Evolutionary conservation across 2,329 filamentous ascomycete species (phyloP).

Genomic region (Microdochium bolleyi): DNA sequence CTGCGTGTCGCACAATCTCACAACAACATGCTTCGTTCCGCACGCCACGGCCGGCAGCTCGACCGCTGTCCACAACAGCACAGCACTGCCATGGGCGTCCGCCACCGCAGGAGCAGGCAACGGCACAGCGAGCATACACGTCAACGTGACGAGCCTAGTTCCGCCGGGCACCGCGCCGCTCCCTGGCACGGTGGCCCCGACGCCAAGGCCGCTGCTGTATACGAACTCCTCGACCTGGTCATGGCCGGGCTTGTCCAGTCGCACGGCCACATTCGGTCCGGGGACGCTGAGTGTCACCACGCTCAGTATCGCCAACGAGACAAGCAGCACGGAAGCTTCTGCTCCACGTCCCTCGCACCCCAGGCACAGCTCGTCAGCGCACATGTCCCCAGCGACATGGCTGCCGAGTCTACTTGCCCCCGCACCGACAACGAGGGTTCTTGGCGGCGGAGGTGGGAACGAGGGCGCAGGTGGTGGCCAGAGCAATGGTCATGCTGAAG

Average conservation of each 20-base stretch:
- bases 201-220: not conserved
- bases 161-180: not conserved
- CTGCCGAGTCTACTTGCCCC: not conserved
- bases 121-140: not conserved
- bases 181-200: not conserved
- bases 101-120: not conserved
- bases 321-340: not conserved
- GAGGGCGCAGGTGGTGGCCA: not conserved
- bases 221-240: not conserved
- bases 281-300: not conserved
- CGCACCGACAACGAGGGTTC: not conserved
- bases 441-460: not conserved
- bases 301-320: not conserved
- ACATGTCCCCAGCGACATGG: not conserved
- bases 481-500: not conserved
- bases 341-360: not conserved
- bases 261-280: not conserved
- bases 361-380: not conserved
- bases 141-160: not conserved
- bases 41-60: too few relatives aligned
- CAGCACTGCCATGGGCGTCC: not conserved
- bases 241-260: not conserved
- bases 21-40: not conserved
- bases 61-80: too few relatives aligned
- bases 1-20: not conserved